phyloP scores from a whole-genome alignment of 768 basidiomycete genomes.

The Mycena indigotica region DNA sequence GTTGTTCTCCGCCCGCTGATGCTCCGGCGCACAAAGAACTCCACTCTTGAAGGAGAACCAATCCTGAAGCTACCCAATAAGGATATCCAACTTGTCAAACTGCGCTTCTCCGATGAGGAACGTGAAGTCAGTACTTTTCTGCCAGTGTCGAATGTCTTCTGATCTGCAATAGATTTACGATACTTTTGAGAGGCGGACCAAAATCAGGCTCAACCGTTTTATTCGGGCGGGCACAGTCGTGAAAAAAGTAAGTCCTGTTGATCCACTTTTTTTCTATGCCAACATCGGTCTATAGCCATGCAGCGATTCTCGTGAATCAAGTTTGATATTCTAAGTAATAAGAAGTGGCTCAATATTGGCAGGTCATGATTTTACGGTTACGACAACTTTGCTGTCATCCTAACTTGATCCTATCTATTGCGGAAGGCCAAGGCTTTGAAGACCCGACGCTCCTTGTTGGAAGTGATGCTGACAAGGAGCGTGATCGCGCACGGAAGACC shows the following conservation, averaged over 20 bases:
- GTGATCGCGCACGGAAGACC: conserved; percentile 57
- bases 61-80: conserved; percentile 66
- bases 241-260: conserved; percentile 58
- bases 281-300: conserved; percentile 38
- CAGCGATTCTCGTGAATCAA: conserved; percentile 44
- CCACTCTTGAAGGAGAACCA: conserved; percentile 65
- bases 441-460: conserved; percentile 55
- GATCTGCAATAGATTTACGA: conserved; percentile 52
- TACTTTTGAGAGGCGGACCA: conserved; percentile 55
- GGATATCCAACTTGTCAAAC: conserved; percentile 56
- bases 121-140: conserved; percentile 68
- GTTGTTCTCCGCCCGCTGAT: conserved; percentile 66
- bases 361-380: conserved; percentile 76
- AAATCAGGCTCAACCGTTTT: conserved; percentile 60
- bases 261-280: background rate
- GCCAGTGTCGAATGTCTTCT: background rate
- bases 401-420: conserved; percentile 58
- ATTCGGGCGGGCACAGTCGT: conserved; percentile 65
- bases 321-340: background rate
- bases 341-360: background rate
- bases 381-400: conserved; percentile 78
- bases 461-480: conserved; percentile 54
- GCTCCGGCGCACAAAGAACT: conserved; percentile 74
- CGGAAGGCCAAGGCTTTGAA: conserved; percentile 37
- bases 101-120: conserved; percentile 73